Base-by-base conservation (phyloP, 495 filamentous ascomycete species). In the Viridothelium virens region DNA sequence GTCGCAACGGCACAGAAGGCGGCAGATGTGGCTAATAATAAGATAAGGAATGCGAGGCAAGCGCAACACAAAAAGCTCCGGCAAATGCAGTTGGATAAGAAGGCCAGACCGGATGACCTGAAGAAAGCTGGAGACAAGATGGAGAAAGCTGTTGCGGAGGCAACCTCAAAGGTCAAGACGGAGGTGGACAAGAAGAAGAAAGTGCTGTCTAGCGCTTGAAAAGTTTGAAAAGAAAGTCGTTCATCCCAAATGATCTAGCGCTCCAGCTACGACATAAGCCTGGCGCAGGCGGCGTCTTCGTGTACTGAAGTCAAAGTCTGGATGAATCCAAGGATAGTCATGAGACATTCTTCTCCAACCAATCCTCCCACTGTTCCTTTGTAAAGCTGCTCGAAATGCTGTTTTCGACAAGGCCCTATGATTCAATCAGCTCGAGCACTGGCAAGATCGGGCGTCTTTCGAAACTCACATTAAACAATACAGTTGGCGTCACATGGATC, bases 401-500 rank as follows among this genome's bases (percentile, higher is more conserved):
- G 66, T 83, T 84, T 67, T 89, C 90, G 56, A 94, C 88, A 48
- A 92, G 83, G 9, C 90, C 91, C 84, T 85, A 64, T 34, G 10
- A 14, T 2, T 38, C 11, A 0, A 56, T 72, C 33, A 72, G 53
- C 31, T 9, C 53, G 36, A 6, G 63, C 38, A 63, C 48, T 31
- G 31, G 25, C 12, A 50, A 14, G 2, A 59, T 25, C 41, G 31
- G 12, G 10, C n/a, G 38, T 46, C 12, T 2, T 31, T 16, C 6
- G 10, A 12, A 61, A 36, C 76, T 73, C 71, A 85, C 83, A 77
- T 97, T 85, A 77, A 96, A 94, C 50, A 95, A 76, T 18, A 95
- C 90, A 1, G 91, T 96, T 31, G 92, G 92, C 37, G 88, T 91
- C 37, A 96, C 91, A 80, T 97, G 93, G 39, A 95, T 86, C 4